Base-by-base conservation (phyloP, 2,329 filamentous ascomycete species). In the Fusarium sterilihyphosum region DNA sequence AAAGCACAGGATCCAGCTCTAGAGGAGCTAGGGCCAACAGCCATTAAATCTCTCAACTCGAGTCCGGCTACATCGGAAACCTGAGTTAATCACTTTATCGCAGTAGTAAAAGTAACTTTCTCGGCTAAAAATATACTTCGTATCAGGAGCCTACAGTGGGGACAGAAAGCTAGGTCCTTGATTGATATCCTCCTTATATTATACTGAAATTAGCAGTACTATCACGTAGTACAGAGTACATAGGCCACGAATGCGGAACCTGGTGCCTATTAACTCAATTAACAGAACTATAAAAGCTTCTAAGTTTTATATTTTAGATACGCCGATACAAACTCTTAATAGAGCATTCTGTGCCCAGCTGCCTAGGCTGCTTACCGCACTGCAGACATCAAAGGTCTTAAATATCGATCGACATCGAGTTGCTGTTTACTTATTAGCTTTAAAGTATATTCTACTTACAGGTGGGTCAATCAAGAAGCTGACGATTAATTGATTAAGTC, bases 321-420 rank as follows among this genome's bases (percentile, higher is more conserved):
- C 6, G 16, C 10, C 18, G 3, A 20, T 26, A 26, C 4, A 29
- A 20, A 14, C 18, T 47, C 44, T 26, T 13, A 14, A 1, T 4
- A 44, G 2, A 10, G 22, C 1, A 0, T 2, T 24, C 6, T 18
- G 16, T 44, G 6, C n/a, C 16, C 22, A 16, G 22, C n/a, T 44
- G 41, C n/a, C n/a, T 4, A 20, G 6, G 8, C 24, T 20, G 17
- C 43, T 46, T 17, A 46, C 11, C 43, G 43, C 16, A 33, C 14
- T 6, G 6, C 47, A 50, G 16, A 33, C 29, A 31, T 13, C 5
- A 3, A 22, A 18, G 22, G 16, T 9, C 4, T 10, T 12, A 33
- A 33, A 50, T 33, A 18, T 33, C 3, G 3, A n/a, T 50, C 29
- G 16, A 8, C 47, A 8, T 33, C 11, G 13, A 18, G 16, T 10